Evolutionary conservation across 208 protist genomes (phyloP).

Genomic region (Wallacemonas collosoma): DNA sequence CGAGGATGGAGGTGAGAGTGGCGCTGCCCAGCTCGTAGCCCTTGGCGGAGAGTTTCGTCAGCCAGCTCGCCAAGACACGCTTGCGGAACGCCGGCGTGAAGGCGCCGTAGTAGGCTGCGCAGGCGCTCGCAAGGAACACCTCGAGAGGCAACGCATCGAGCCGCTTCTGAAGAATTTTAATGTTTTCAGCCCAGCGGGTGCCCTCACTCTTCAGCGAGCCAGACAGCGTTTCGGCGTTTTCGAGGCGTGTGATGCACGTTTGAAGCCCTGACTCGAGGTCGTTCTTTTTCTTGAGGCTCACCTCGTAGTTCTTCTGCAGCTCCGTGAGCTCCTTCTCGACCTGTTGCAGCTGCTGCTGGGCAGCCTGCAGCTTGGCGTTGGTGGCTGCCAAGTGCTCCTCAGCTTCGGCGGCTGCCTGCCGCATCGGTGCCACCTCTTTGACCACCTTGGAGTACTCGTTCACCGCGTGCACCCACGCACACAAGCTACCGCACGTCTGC

Average conservation of each 20-base stretch:
- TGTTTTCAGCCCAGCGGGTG: constrained; percentile 94
- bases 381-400: constrained; percentile 87
- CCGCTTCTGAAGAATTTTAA: constrained; percentile 63
- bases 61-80: constrained; percentile 84
- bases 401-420: constrained; percentile 88
- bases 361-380: constrained; percentile 86
- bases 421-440: constrained; percentile 96
- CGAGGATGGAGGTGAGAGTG: constrained; percentile 65
- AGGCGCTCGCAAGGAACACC: constrained; percentile 95
- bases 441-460: constrained; percentile 95
- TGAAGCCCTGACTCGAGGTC: constrained; percentile 88
- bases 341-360: constrained; percentile 86
- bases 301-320: constrained; percentile 89
- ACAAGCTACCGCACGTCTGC: constrained; percentile 95
- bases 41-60: constrained; percentile 44
- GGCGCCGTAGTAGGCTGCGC: constrained; percentile 94
- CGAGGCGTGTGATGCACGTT: constrained; percentile 87
- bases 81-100: constrained; percentile 94
- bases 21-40: constrained; percentile 77
- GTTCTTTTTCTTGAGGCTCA: constrained; percentile 87
- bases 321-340: constrained; percentile 93
- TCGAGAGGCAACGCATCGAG: constrained; percentile 91
- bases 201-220: constrained; percentile 93
- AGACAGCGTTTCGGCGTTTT: constrained; percentile 95
- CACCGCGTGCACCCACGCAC: constrained; percentile 96